Conservation (phyloP, 2,329 filamentous ascomycete genomes). For the Coniochaeta sp. region DNA sequence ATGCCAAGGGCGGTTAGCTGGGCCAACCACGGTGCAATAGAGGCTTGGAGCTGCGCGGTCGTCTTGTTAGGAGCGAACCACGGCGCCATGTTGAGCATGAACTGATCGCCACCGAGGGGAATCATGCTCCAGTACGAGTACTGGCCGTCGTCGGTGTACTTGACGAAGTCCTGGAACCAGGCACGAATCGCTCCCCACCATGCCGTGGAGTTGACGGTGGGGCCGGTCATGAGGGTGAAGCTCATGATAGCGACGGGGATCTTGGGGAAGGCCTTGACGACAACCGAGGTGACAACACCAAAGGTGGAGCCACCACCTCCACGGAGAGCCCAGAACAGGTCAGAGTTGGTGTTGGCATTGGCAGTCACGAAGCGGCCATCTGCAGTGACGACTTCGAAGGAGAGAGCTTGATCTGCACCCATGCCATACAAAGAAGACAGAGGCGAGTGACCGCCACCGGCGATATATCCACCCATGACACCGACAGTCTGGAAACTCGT, state of each 20-base stretch:
- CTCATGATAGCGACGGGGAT: slow-evolving; percentile 9
- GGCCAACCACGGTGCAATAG: slow-evolving; percentile 14
- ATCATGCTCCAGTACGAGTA: slow-evolving; percentile 23
- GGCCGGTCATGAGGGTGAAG: slow-evolving; percentile 13
- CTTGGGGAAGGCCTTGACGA: slow-evolving; percentile 13
- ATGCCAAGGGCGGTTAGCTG: slow-evolving; percentile 15
- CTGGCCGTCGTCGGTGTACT: slow-evolving; percentile 17
- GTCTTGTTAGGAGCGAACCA: slow-evolving; percentile 16
- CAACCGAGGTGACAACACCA: slow-evolving; percentile 24
- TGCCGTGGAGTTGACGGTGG: slow-evolving; percentile 31
- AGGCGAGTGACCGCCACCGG: slow-evolving; percentile 48
- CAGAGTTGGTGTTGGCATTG: slow-evolving; percentile 28
- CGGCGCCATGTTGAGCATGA: slow-evolving; percentile 17
- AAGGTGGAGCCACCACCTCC: slow-evolving; percentile 34
- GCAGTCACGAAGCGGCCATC: slow-evolving; percentile 35
- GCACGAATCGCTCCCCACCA: slow-evolving; percentile 22
- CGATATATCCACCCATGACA: slow-evolving; percentile 36
- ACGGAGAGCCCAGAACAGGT: slow-evolving; percentile 42
- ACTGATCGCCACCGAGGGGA: slow-evolving; percentile 10
- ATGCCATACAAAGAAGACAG: slow-evolving; percentile 41
- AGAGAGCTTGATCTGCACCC: slow-evolving; percentile 39
- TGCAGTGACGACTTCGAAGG: slow-evolving; percentile 38
- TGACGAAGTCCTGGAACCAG: slow-evolving; percentile 20
- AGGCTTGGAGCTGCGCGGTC: slow-evolving; percentile 11
- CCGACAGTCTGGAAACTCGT: slow-evolving; percentile 30